Percentiles rank a stretch among this genome's conserved stretches.
Conservation (phyloP, 495 filamentous ascomycete genomes). For the Tuber umbilicatum region DNA sequence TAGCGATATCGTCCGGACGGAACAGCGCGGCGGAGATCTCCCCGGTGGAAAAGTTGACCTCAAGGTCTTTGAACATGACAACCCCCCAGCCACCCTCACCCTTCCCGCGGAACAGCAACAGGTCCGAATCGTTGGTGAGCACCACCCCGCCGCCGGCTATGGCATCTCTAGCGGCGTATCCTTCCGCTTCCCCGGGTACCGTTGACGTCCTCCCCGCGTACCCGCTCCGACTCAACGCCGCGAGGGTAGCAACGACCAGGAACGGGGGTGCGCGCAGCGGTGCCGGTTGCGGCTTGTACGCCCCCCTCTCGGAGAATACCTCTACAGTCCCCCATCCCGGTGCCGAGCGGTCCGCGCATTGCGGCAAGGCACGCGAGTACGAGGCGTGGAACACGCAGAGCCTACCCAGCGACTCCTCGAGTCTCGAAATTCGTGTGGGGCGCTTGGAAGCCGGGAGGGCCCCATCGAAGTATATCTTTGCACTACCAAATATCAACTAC, state of each 20-base stretch:
- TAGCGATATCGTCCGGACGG: conserved; percentile 16
- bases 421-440: conserved; percentile 49
- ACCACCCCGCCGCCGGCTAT: conserved; percentile 24
- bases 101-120: conserved; percentile 24
- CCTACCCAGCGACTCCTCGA: conserved; percentile 38
- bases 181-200: conserved; percentile 36
- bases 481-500: conserved; percentile 39
- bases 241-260: conserved; percentile 18
- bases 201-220: conserved; percentile 19
- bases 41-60: conserved; percentile 3
- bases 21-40: conserved; percentile 18
- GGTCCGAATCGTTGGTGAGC: conserved; percentile 34
- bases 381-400: conserved; percentile 19
- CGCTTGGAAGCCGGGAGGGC: conserved; percentile 64
- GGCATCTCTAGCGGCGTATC: conserved; percentile 32
- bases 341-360: background rate
- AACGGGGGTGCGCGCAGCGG: conserved; percentile 36
- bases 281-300: background rate
- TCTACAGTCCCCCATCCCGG: background rate
- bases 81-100: conserved; percentile 25
- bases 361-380: conserved; percentile 14
- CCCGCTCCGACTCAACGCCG: background rate
- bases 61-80: conserved; percentile 35
- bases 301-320: conserved; percentile 6
- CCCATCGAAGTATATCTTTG: conserved; percentile 71